phyloP scores from a whole-genome alignment of 2,329 filamentous ascomycete genomes.

The Botrytis cinerea region DNA sequence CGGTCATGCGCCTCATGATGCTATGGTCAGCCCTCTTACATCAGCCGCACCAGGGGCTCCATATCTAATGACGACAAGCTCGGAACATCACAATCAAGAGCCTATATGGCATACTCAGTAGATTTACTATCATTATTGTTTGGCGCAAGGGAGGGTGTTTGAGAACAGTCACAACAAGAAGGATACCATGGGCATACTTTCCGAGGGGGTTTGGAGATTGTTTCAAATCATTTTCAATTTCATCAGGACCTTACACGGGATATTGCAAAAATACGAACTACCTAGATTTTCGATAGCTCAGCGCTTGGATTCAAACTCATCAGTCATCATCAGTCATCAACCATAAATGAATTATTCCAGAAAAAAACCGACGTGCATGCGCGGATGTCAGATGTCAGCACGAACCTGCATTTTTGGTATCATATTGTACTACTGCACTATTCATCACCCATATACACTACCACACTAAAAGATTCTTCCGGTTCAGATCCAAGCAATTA shows the following conservation, averaged over 20 bases:
- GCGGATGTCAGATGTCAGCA: slow-evolving; percentile 11
- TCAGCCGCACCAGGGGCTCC: slow-evolving; percentile 31
- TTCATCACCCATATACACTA: not conserved
- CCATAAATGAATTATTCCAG: not conserved
- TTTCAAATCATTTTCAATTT: not conserved
- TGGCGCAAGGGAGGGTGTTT: not conserved
- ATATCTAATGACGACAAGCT: slow-evolving; percentile 24
- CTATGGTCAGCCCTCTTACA: slow-evolving; percentile 33
- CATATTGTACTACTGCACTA: not conserved
- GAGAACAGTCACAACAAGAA: not conserved
- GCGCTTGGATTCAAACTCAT: not conserved
- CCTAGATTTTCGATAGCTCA: not conserved
- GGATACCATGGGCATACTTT: slow-evolving; percentile 3
- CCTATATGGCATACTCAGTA: slow-evolving; percentile 29
- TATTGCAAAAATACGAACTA: not conserved
- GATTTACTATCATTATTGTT: not conserved
- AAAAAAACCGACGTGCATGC: slow-evolving; percentile 9
- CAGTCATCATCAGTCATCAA: slow-evolving; percentile 7
- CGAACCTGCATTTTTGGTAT: slow-evolving; percentile 6
- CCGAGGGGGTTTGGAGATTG: not conserved
- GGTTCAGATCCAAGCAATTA: not conserved
- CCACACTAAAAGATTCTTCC: not conserved
- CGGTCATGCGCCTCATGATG: slow-evolving; percentile 24
- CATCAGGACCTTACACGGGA: not conserved
- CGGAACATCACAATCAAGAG: slow-evolving; percentile 26